Conservation (phyloP, 2,329 filamentous ascomycete species). For the Diaporthe australafricana region DNA sequence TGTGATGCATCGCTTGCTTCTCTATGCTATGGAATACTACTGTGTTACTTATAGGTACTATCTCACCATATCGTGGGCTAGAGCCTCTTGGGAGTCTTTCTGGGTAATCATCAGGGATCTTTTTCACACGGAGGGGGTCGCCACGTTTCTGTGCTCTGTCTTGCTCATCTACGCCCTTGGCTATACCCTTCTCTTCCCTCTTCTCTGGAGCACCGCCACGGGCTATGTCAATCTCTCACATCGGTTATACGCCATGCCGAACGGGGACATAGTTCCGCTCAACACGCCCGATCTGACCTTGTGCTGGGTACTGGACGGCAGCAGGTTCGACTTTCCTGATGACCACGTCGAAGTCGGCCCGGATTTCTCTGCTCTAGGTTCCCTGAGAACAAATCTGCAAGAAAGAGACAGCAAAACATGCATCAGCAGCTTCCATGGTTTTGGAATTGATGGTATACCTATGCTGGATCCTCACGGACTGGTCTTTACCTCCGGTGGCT, state of each 20-base stretch:
- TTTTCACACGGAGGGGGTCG: background rate
- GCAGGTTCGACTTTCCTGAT: background rate
- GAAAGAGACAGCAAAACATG: too few species aligned
- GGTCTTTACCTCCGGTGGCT: background rate
- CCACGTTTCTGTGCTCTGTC: background rate
- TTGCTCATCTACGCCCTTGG: background rate
- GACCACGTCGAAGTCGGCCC: background rate
- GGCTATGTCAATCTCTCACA: background rate
- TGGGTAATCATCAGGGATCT: background rate
- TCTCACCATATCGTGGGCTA: background rate
- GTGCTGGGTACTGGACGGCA: background rate
- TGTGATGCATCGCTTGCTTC: background rate
- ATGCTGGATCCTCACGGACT: background rate
- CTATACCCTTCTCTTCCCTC: background rate
- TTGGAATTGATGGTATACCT: too few species aligned
- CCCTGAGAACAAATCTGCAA: too few species aligned
- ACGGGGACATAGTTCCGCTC: background rate
- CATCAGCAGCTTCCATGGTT: too few species aligned
- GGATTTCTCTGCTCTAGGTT: background rate
- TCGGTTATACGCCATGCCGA: background rate
- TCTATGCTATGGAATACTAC: background rate
- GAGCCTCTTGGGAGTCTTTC: background rate
- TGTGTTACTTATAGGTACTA: background rate
- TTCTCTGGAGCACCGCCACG: background rate
- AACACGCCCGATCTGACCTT: background rate